These are phyloP conservation scores for Pythium aphanidermatum DNA, from an alignment of 352 stramenopile species.

Conservation along the genomic window DNA sequence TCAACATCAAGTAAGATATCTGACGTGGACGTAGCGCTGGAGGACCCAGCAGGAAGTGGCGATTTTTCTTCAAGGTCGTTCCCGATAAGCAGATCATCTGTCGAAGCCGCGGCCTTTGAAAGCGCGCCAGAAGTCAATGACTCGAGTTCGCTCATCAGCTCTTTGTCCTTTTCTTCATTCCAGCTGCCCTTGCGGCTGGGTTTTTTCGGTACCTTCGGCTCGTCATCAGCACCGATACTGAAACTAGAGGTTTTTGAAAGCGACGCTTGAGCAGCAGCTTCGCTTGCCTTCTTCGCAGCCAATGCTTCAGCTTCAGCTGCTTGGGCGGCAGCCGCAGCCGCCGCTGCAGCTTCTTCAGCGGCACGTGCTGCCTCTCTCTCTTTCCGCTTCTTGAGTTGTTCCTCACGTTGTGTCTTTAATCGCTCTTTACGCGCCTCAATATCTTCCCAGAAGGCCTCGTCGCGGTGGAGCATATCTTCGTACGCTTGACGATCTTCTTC, in stretches of 20 bases:
- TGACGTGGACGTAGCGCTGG: slow-evolving; percentile 2
- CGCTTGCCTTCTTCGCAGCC: slow-evolving; percentile 27
- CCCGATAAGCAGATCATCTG: slow-evolving; percentile 20
- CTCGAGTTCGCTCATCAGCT: slow-evolving; percentile 82
- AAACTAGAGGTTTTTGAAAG: slow-evolving; percentile 33
- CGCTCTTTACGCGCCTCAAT: slow-evolving; percentile 77
- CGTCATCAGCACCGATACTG: slow-evolving; percentile 70
- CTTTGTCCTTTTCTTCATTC: slow-evolving; percentile 82
- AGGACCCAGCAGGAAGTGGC: slow-evolving; percentile 1
- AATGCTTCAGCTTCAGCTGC: slow-evolving; percentile 27
- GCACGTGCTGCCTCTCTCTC: slow-evolving; percentile 44
- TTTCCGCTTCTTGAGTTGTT: slow-evolving; percentile 56
- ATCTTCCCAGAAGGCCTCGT: slow-evolving; percentile 82
- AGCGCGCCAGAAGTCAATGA: slow-evolving; percentile 58
- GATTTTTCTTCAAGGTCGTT: slow-evolving; percentile 42
- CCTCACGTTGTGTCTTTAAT: slow-evolving; percentile 64
- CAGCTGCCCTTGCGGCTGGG: slow-evolving; percentile 67
- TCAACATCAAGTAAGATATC: slow-evolving; percentile 19
- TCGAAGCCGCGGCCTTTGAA: slow-evolving; percentile 33
- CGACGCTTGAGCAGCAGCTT: slow-evolving; percentile 27
- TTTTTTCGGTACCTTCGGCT: slow-evolving; percentile 29
- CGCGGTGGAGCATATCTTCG: slow-evolving; percentile 83
- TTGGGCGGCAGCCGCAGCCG: slow-evolving; percentile 27
- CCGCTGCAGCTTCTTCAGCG: slow-evolving; percentile 28
- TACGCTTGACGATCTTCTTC: slow-evolving; percentile 81